phyloP scores from a whole-genome alignment of 2,329 filamentous ascomycete genomes.

The Diplodia intermedia region DNA sequence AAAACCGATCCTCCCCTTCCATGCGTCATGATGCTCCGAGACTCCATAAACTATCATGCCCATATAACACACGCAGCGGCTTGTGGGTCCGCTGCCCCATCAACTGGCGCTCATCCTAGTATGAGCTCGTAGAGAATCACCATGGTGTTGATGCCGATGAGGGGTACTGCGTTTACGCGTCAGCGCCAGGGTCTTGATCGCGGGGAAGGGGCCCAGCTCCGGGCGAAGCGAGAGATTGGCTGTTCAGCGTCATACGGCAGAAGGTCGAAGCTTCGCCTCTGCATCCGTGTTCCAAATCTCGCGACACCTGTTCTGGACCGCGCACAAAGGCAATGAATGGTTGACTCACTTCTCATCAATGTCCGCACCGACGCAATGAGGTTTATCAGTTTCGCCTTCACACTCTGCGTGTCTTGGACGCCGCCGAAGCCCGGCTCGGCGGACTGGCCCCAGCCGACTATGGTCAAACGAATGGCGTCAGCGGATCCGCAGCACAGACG shows the following conservation, averaged over 20 bases:
- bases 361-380: constrained; percentile 89
- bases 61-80: constrained; percentile 1
- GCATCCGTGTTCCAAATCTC: neutral
- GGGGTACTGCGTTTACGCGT: constrained; percentile 42
- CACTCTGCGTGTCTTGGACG: constrained; percentile 72
- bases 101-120: constrained; percentile 23
- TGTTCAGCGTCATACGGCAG: neutral
- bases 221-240: neutral
- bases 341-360: constrained; percentile 83
- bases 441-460: constrained; percentile 78
- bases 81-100: neutral
- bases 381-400: constrained; percentile 87
- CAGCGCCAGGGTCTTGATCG: neutral
- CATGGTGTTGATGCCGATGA: constrained; percentile 50
- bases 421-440: constrained; percentile 81
- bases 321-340: constrained; percentile 8
- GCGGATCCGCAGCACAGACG: constrained; percentile 12
- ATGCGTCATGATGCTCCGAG: constrained; percentile 22
- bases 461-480: constrained; percentile 6
- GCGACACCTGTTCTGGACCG: neutral
- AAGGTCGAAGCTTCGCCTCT: neutral
- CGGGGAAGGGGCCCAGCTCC: constrained; percentile 4
- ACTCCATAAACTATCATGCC: constrained; percentile 21
- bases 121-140: constrained; percentile 48
- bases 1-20: constrained; percentile 12